Percentiles rank a stretch among this genome's conserved stretches.
Conservation (phyloP, 1,284 basidiomycete species). For the Calocybe gambosa region DNA sequence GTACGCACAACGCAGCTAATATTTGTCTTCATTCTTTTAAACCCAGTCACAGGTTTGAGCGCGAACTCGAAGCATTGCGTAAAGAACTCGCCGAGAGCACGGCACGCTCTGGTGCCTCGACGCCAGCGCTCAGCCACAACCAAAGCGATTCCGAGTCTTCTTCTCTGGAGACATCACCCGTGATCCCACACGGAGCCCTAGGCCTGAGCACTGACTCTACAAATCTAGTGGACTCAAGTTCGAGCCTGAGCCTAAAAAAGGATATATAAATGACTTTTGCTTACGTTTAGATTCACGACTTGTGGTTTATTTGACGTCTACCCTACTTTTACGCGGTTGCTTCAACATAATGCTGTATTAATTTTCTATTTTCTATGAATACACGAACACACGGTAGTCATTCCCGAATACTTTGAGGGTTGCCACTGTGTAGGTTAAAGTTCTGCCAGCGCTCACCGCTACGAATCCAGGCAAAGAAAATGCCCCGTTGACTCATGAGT, state of each 20-base stretch:
- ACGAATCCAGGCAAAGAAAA: constrained; percentile 59
- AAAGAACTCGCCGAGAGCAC: constrained; percentile 75
- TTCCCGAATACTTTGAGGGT: neutral
- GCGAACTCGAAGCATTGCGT: constrained; percentile 80
- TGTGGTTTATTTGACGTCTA: constrained; percentile 6
- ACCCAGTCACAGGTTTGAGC: constrained; percentile 63
- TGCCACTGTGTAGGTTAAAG: constrained; percentile 29
- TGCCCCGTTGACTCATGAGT: constrained; percentile 34
- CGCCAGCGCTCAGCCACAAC: constrained; percentile 36
- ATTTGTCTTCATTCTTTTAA: neutral
- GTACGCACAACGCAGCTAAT: constrained; percentile 39
- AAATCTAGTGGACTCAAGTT: constrained; percentile 6
- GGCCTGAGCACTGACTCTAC: constrained; percentile 13
- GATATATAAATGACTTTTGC: constrained; percentile 9
- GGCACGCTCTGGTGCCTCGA: constrained; percentile 41
- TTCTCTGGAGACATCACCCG: constrained; percentile 22
- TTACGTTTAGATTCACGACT: neutral
- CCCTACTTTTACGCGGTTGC: neutral
- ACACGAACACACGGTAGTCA: neutral
- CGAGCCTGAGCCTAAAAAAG: constrained; percentile 12
- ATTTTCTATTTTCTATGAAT: neutral
- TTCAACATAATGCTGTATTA: constrained; percentile 7
- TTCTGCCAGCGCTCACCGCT: constrained; percentile 46
- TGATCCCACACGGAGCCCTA: constrained; percentile 5
- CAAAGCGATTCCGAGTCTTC: constrained; percentile 35